Evolutionary conservation across 2,329 filamentous ascomycete species (phyloP), one percentile per base, ranked within the genome.

Genomic region (Ophiocordyceps robertsii): DNA sequence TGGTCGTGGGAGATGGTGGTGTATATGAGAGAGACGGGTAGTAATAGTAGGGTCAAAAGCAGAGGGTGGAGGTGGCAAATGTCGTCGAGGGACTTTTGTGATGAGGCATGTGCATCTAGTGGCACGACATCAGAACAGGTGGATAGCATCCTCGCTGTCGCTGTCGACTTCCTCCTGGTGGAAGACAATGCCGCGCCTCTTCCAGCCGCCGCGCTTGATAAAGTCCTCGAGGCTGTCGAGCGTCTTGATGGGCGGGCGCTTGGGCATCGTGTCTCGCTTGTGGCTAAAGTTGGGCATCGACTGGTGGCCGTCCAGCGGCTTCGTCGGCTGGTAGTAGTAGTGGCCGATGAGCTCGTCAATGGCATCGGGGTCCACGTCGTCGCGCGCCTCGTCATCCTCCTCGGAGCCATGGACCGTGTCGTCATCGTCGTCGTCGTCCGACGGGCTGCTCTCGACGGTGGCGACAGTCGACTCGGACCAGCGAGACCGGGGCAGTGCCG

Each of bases 381-480:
- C 46, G 6, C 53, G 48, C 12, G 54, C 53, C 27, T 46, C 39
- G 6, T 42, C 40, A 14, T 32, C 12, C 3, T 29, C 40, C 14
- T 40, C 39, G 14, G 31, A 36, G 30, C 17, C 30, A 8, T 47
- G 38, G n/a, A 16, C 17, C 36, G 42, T 45, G 6, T 53, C 49
- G n/a, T n/a, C n/a, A n/a, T 57, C 55, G 29, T 46, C 33, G 27
- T 38, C 40, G 17, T 9, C 19, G 8, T 16, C n/a, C 11, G 47
- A 36, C 21, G 50, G 49, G 29, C 55, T 45, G 40, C 49, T 53
- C 38, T 51, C 51, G 21, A 57, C 43, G 3, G 55, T 53, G 46
- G 61, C 54, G 43, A 66, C 59, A 29, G 64, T 67, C 8, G 64
- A 67, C 42, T 64, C 64, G 33, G 64, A 67, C 64, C 64, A 67